phyloP scores from a whole-genome alignment of 1,284 basidiomycete species.

The Leccinum variabile region DNA sequence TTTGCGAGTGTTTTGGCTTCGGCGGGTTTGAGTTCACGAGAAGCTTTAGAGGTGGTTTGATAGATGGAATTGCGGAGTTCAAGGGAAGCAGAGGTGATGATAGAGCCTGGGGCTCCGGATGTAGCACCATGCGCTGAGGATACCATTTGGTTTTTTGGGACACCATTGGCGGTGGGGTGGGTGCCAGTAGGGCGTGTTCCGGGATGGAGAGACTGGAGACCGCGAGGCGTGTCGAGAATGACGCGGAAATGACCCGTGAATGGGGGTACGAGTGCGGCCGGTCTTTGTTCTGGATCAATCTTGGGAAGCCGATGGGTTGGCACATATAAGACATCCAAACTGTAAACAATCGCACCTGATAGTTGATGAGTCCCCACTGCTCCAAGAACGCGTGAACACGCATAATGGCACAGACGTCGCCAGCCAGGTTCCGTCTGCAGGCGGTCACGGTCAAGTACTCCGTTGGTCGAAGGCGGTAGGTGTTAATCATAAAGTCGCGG shows the following conservation, averaged over 20 bases:
- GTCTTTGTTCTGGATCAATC: slow-evolving; percentile 79
- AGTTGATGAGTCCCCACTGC: slow-evolving; percentile 99
- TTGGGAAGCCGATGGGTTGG: background rate
- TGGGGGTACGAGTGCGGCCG: slow-evolving; percentile 91
- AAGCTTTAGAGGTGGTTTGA: slow-evolving; percentile 82
- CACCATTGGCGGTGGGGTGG: slow-evolving; percentile 52
- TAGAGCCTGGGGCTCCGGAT: slow-evolving; percentile 13
- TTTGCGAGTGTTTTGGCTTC: slow-evolving; percentile 68
- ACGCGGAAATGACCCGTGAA: slow-evolving; percentile 99
- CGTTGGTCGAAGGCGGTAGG: slow-evolving; percentile 89
- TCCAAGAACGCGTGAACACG: slow-evolving; percentile 98
- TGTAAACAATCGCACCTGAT: slow-evolving; percentile 65
- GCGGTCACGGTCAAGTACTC: slow-evolving; percentile 99
- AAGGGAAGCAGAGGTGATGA: slow-evolving; percentile 57
- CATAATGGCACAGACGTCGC: slow-evolving; percentile 99
- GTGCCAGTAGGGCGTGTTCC: slow-evolving; percentile 65
- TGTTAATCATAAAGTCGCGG: slow-evolving; percentile 99
- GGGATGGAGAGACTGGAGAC: slow-evolving; percentile 93
- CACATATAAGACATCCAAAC: background rate
- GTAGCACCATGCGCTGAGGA: slow-evolving; percentile 58
- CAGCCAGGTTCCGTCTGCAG: slow-evolving; percentile 92
- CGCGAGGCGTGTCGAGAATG: slow-evolving; percentile 94
- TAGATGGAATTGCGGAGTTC: slow-evolving; percentile 87
- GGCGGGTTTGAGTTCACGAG: slow-evolving; percentile 59
- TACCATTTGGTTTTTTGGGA: slow-evolving; percentile 39